Conservation (phyloP, 73 alveolate genomes). For the Paramecium sonneborni region DNA sequence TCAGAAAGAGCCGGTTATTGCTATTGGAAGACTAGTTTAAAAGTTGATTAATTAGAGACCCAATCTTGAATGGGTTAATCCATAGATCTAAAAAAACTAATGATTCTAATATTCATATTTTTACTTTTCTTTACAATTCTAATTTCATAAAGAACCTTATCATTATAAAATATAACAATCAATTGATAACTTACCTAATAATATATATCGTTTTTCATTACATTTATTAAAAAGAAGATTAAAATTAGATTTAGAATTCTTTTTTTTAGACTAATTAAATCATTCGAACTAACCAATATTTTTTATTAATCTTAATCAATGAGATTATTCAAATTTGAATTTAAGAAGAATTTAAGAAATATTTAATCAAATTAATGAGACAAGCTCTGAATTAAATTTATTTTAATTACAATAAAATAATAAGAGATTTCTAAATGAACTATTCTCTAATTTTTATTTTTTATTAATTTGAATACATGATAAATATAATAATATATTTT, state of each 20-base stretch:
- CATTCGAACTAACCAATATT: neutral
- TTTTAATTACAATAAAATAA: too few species aligned
- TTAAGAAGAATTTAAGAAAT: neutral
- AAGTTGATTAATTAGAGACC: neutral
- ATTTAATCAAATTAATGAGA: neutral
- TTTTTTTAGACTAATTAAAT: neutral
- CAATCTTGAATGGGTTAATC: constrained; percentile 15
- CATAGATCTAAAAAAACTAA: neutral
- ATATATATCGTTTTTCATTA: neutral
- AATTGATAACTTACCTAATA: neutral
- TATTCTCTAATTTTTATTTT: too few species aligned
- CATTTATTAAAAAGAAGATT: neutral
- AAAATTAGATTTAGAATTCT: neutral
- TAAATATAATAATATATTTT: neutral
- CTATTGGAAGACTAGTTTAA: constrained; percentile 26
- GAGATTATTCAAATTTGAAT: neutral
- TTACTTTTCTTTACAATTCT: neutral
- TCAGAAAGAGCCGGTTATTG: constrained; percentile 8
- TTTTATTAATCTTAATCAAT: neutral
- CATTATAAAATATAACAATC: neutral
- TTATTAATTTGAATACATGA: too few species aligned
- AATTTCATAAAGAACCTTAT: neutral
- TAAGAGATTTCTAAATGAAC: too few species aligned
- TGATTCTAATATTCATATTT: neutral
- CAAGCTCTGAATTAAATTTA: neutral